A percentile compares a stretch with the other conserved stretches of the same genome.
phyloP scores from a whole-genome alignment of 495 filamentous ascomycete genomes.

The Parmelia sp. region DNA sequence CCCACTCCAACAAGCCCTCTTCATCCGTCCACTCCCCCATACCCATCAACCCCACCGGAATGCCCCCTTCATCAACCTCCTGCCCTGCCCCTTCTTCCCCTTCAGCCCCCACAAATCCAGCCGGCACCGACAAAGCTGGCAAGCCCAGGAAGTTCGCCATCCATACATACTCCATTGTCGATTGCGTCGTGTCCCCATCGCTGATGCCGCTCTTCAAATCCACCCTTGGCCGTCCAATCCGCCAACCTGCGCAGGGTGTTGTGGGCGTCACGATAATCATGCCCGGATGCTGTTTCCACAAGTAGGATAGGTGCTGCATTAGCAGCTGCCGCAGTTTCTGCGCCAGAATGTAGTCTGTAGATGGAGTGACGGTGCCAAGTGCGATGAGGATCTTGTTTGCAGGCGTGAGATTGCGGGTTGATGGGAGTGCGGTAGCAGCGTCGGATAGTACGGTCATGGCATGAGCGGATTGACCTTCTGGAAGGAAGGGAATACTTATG shows the following conservation, averaged over 20 bases:
- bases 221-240: constrained; percentile 41
- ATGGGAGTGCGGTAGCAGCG: constrained; percentile 38
- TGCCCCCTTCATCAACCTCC: constrained; percentile 40
- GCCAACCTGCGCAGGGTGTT: constrained; percentile 68
- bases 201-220: constrained; percentile 60
- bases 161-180: constrained; percentile 85
- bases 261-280: constrained; percentile 76
- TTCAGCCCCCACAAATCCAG: constrained; percentile 53
- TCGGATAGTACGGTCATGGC: constrained; percentile 75
- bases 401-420: constrained; percentile 50
- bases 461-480: constrained; percentile 61
- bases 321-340: constrained; percentile 67
- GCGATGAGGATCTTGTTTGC: constrained; percentile 66
- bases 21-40: constrained; percentile 85
- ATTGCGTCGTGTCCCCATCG: constrained; percentile 62
- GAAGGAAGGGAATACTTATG: constrained; percentile 48
- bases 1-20: constrained; percentile 70
- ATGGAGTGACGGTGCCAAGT: constrained; percentile 56
- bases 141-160: constrained; percentile 75
- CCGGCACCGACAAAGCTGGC: constrained; percentile 68
- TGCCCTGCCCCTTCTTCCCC: constrained; percentile 17
- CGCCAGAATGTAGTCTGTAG: constrained; percentile 62
- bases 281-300: constrained; percentile 67
- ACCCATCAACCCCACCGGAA: constrained; percentile 80
- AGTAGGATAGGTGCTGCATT: constrained; percentile 71